Evolutionary conservation across 208 protist species (phyloP).

Genomic region (Trichomonas gallinae): DNA sequence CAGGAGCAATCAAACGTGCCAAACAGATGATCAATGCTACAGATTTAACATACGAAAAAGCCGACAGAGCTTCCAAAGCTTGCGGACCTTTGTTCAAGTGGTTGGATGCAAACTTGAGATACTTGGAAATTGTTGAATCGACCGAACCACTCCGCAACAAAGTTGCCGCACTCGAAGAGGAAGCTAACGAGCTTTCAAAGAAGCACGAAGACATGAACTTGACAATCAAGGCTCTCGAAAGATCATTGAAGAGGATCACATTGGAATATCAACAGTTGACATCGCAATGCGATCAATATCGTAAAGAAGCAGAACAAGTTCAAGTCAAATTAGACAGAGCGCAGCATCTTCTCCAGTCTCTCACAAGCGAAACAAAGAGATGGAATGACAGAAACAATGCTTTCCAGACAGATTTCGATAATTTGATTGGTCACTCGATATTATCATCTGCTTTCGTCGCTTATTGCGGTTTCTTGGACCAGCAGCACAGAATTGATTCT

Average conservation of each 20-base stretch:
- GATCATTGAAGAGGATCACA: slow-evolving; percentile 61
- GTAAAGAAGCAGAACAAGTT: slow-evolving; percentile 61
- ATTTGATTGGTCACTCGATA: slow-evolving; percentile 79
- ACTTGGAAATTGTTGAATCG: slow-evolving; percentile 65
- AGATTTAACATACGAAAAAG: slow-evolving; percentile 73
- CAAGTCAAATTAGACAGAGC: slow-evolving; percentile 69
- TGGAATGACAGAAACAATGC: slow-evolving; percentile 69
- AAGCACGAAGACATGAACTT: slow-evolving; percentile 49
- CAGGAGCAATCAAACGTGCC: slow-evolving; percentile 36
- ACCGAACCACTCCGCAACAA: slow-evolving; percentile 75
- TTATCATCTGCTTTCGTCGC: slow-evolving; percentile 77
- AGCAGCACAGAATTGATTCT: slow-evolving; percentile 34
- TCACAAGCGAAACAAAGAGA: slow-evolving; percentile 70
- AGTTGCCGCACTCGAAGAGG: slow-evolving; percentile 63
- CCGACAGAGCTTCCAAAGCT: slow-evolving; percentile 75
- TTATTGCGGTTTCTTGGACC: slow-evolving; percentile 93
- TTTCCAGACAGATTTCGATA: slow-evolving; percentile 65
- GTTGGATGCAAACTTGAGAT: slow-evolving; percentile 78
- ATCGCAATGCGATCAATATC: slow-evolving; percentile 65
- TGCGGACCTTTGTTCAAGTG: slow-evolving; percentile 87
- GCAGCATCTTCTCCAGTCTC: slow-evolving; percentile 63
- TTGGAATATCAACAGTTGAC: slow-evolving; percentile 76
- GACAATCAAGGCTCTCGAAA: slow-evolving; percentile 44
- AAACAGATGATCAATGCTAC: slow-evolving; percentile 64
- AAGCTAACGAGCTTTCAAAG: slow-evolving; percentile 48